Conservation (phyloP, 805 yeast genomes). For the Zygosaccharomyces rouxii region DNA sequence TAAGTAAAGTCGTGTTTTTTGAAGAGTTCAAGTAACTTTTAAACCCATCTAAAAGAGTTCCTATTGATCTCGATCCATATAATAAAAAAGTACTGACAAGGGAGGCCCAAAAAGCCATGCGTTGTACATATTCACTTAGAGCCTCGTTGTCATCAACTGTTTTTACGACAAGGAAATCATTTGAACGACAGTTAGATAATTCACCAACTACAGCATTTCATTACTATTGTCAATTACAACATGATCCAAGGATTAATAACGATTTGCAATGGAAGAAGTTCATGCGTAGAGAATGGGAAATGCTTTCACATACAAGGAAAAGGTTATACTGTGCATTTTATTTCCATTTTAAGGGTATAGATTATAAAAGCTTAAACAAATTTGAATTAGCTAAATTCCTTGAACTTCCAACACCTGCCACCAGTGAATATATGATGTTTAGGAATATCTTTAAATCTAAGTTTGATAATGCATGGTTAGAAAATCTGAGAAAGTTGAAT, state of each 20-base stretch:
- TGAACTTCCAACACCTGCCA: slow-evolving; percentile 23
- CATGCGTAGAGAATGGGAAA: slow-evolving; percentile 26
- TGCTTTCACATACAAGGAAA: slow-evolving; percentile 18
- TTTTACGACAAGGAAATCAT: slow-evolving; percentile 15
- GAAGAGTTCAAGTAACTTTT: not conserved
- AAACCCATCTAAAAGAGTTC: not conserved
- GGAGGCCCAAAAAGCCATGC: slow-evolving; percentile 4
- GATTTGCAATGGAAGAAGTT: slow-evolving; percentile 18
- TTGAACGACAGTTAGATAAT: slow-evolving; percentile 16
- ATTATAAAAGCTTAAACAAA: slow-evolving; percentile 14
- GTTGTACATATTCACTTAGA: slow-evolving; percentile 4
- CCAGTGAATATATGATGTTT: slow-evolving; percentile 26
- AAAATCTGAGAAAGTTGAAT: slow-evolving; percentile 7
- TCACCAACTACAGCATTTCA: slow-evolving; percentile 24
- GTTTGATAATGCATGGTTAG: slow-evolving; percentile 18
- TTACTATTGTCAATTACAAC: slow-evolving; percentile 19
- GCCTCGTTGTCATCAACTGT: slow-evolving; percentile 17
- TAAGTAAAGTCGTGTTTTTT: not conserved
- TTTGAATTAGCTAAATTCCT: slow-evolving; percentile 24
- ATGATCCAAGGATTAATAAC: slow-evolving; percentile 4
- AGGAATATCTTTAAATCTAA: slow-evolving; percentile 22
- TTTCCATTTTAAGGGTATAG: slow-evolving; percentile 17
- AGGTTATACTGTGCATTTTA: slow-evolving; percentile 25
- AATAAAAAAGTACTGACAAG: not conserved
- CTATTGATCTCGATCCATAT: not conserved